phyloP scores from a whole-genome alignment of 2,329 filamentous ascomycete species.

The Geoglossum cookeanum region DNA sequence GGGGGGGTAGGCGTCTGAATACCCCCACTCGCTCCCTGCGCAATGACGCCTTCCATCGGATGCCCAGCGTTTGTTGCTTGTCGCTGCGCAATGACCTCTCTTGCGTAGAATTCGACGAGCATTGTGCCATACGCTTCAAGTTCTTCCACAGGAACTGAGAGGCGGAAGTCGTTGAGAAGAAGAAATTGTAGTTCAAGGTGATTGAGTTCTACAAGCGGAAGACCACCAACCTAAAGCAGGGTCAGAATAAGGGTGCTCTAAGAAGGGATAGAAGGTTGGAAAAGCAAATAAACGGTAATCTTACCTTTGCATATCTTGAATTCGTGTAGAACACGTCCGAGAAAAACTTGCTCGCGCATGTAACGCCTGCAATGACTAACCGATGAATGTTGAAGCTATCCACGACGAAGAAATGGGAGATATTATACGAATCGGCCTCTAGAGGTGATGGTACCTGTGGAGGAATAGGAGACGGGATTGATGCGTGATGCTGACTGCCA shows the following conservation, averaged over 20 bases:
- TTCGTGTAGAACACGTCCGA: conserved; percentile 98
- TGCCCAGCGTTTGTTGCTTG: not conserved
- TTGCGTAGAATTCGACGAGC: conserved; percentile 93
- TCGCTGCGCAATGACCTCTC: conserved; percentile 56
- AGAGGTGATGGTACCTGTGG: not conserved
- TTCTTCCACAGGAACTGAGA: conserved; percentile 84
- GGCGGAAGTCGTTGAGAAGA: conserved; percentile 83
- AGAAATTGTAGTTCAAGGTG: conserved; percentile 93
- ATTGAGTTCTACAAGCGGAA: conserved; percentile 82
- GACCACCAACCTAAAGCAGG: conserved; percentile 58
- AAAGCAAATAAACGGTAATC: conserved; percentile 13
- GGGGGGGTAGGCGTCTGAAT: conserved; percentile 1
- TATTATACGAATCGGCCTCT: conserved; percentile 28
- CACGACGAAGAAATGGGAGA: conserved; percentile 71
- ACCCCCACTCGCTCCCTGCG: not conserved
- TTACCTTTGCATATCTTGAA: conserved; percentile 94
- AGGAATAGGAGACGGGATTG: conserved; percentile 7
- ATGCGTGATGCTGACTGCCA: conserved; percentile 14
- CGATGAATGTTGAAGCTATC: conserved; percentile 99
- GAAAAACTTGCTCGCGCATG: conserved; percentile 98
- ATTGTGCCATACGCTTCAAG: conserved; percentile 95
- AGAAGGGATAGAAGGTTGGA: not conserved
- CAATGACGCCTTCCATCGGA: not conserved
- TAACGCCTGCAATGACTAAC: conserved; percentile 89
- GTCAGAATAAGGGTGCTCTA: conserved; percentile 10